phyloP scores from a whole-genome alignment of 163 green algal genomes.

The Chloromonas sp. region DNA sequence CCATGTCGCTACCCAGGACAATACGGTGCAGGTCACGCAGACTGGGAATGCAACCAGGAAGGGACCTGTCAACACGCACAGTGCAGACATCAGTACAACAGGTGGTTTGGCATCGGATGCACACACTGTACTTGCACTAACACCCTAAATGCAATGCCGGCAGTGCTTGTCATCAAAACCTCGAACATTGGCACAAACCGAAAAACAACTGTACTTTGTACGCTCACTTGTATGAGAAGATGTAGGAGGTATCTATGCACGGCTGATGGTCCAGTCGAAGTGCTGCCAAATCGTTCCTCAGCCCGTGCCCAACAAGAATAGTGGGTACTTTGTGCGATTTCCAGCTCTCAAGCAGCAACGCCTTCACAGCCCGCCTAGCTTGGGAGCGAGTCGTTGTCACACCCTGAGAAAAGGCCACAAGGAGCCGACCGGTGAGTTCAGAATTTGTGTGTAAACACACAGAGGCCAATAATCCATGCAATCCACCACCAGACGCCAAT shows the following conservation, averaged over 20 bases:
- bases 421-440: no score
- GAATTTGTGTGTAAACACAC: no score
- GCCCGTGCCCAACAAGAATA: constrained; percentile 55
- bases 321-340: not conserved
- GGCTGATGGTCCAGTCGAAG: constrained; percentile 36
- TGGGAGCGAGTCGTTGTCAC: constrained; percentile 30
- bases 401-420: not conserved
- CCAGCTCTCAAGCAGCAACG: constrained; percentile 23
- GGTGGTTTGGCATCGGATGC: not conserved
- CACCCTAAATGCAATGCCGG: not conserved
- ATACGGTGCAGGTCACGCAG: not conserved
- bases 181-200: no score
- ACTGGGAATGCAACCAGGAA: not conserved
- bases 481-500: no score
- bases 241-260: constrained; percentile 65
- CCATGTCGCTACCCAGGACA: not conserved
- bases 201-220: not conserved
- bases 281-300: constrained; percentile 63
- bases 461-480: no score
- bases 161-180: no score
- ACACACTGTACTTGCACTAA: not conserved
- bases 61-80: not conserved
- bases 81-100: no score
- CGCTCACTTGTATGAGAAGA: constrained; percentile 51
- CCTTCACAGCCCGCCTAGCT: constrained; percentile 25